Evolutionary conservation across 2,329 filamentous ascomycete genomes (phyloP), one percentile per base, ranked within the genome.

Genomic region (Ophidiomyces ophidiicola): DNA sequence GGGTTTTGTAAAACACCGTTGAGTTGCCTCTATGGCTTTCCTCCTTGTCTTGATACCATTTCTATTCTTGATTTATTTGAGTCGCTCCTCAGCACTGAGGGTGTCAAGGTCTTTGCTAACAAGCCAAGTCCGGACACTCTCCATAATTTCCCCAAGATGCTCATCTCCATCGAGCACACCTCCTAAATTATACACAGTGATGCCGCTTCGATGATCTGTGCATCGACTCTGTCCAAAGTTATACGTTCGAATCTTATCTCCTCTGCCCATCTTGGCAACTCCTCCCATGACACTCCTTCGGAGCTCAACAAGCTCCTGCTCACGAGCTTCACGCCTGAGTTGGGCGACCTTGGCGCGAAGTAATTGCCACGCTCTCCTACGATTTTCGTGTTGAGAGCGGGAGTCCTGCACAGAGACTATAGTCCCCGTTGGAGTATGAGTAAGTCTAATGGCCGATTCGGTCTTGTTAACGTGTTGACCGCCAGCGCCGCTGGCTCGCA

Each of bases 381-480:
- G 75, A 62, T 98, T 98, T 48, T 83, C 76, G 50, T 83, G 78
- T 64, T 98, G 90, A 30, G 85, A 94, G 39, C 90, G 75, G 38
- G 78, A 80, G 57, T 98, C 90, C 60, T 98, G 90, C 72, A 96
- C 93, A 8, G 79, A 80, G 10, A 96, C 87, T 1, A 83, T 76
- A 0, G 78, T 90, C 31, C 82, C 82, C 1, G 86, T 93, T 2
- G 90, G 90, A 5, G 81, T 62, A 64, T 98, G 90, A 1, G 87
- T 96, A 52, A 98, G 70, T 6, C 90, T 80, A 45, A 98, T 83
- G 3, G 90, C 90, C 20, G 85, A 94, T 64, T 98, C 90, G 0
- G 90, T 98, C 59, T 88, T 94, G 65, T 98, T 98, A 56, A 98
- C 90, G 62, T 98, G 90, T 65, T 98, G 90, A 1, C 90, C 90